Conservation (phyloP, 768 basidiomycete species). For the Royoungia palumana region DNA sequence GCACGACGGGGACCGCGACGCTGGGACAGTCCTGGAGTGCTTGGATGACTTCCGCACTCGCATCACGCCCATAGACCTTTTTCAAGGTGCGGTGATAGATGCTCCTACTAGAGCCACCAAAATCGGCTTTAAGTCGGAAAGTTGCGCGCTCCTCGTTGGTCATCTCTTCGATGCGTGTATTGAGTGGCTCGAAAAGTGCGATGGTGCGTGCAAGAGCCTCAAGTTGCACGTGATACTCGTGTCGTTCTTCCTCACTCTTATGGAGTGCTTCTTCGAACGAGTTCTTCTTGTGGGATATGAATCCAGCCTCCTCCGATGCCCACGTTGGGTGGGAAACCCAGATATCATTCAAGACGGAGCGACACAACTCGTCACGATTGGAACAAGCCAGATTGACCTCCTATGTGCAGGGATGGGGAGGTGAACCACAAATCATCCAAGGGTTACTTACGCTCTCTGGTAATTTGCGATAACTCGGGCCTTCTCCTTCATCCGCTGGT, state of each 20-base stretch:
- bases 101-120: conserved; percentile 83
- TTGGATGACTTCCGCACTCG: conserved; percentile 69
- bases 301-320: conserved; percentile 95
- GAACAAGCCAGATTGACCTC: conserved; percentile 90
- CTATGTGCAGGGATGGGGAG: conserved; percentile 39
- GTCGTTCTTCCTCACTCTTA: conserved; percentile 96
- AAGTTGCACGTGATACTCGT: conserved; percentile 95
- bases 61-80: conserved; percentile 87
- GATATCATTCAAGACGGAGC: conserved; percentile 93
- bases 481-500: conserved; percentile 80
- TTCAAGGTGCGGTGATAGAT: conserved; percentile 93
- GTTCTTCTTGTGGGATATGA: conserved; percentile 95
- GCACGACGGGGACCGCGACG: conserved; percentile 88
- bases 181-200: conserved; percentile 84
- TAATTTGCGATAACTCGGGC: conserved; percentile 90
- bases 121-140: conserved; percentile 81
- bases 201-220: conserved; percentile 90
- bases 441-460: conserved; percentile 73
- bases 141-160: conserved; percentile 74
- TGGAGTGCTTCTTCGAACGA: conserved; percentile 93
- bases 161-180: conserved; percentile 84
- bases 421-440: background rate
- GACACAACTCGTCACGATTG: conserved; percentile 89
- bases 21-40: conserved; percentile 90
- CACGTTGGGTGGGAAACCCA: conserved; percentile 99